Evolutionary conservation across 2,329 filamentous ascomycete species (phyloP).

Genomic region (Bipolaris oryzae): DNA sequence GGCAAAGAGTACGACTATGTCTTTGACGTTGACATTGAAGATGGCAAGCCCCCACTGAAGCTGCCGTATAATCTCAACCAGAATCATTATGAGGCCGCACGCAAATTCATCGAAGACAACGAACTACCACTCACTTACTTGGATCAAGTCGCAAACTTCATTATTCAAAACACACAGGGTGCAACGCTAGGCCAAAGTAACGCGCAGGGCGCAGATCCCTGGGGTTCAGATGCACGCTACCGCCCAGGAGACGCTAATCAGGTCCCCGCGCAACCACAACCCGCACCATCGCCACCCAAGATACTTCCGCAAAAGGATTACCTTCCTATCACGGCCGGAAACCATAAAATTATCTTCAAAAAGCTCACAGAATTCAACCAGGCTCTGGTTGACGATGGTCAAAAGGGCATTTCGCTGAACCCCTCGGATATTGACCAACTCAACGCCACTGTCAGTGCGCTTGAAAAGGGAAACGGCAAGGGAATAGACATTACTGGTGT

Average conservation of each 20-base stretch:
- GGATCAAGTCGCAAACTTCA: conserved; percentile 92
- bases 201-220: conserved; percentile 68
- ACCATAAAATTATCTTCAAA: conserved; percentile 71
- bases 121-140: conserved; percentile 86
- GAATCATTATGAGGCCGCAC: conserved; percentile 89
- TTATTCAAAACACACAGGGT: conserved; percentile 85
- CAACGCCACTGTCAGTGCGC: conserved; percentile 63
- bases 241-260: conserved; percentile 68
- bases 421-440: conserved; percentile 71
- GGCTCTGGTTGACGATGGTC: conserved; percentile 70
- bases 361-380: conserved; percentile 79
- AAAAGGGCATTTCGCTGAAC: conserved; percentile 76
- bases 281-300: conserved; percentile 57
- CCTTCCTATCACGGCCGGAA: conserved; percentile 76
- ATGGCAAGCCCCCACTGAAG: conserved; percentile 89
- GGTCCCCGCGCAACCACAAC: conserved; percentile 38
- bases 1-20: conserved; percentile 95
- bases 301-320: conserved; percentile 80
- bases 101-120: conserved; percentile 88
- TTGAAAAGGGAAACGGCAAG: conserved; percentile 60
- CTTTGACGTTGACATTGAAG: conserved; percentile 95
- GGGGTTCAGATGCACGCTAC: conserved; percentile 79
- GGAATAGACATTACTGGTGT: conserved; percentile 59
- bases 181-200: conserved; percentile 73
- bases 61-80: conserved; percentile 92